phyloP scores from a whole-genome alignment of 176 grass and related monocot species.

The barley (Hordeum vulgare) region MorexV3_pseudomolecules_assembly NC_058524.1:404845128-404845627 shows the following conservation, averaged over 20 bases:
- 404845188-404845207: neutral
- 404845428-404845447: conserved; percentile 5
- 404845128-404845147: neutral
- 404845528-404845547: conserved; percentile 93
- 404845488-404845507: conserved; percentile 84
- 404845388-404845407: neutral
- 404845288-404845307: conserved; percentile 96
- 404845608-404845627: conserved; percentile 93
- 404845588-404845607: conserved; percentile 98
- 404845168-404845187: neutral
- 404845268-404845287: conserved; percentile 99
- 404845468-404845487: conserved; percentile 92
- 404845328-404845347: conserved; percentile 99
- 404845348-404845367: conserved; percentile 99
- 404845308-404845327: conserved; percentile 99
- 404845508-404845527: conserved; percentile 82
- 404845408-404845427: neutral
- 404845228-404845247: conserved; percentile 28
- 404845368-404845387: neutral
- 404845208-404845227: neutral
- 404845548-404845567: conserved; percentile 91
- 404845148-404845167: neutral
- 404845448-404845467: conserved; percentile 79
- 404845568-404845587: conserved; percentile 87
- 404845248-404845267: conserved; percentile 95